Conservation (phyloP, 768 basidiomycete species). For the Amanita brunnescens region DNA sequence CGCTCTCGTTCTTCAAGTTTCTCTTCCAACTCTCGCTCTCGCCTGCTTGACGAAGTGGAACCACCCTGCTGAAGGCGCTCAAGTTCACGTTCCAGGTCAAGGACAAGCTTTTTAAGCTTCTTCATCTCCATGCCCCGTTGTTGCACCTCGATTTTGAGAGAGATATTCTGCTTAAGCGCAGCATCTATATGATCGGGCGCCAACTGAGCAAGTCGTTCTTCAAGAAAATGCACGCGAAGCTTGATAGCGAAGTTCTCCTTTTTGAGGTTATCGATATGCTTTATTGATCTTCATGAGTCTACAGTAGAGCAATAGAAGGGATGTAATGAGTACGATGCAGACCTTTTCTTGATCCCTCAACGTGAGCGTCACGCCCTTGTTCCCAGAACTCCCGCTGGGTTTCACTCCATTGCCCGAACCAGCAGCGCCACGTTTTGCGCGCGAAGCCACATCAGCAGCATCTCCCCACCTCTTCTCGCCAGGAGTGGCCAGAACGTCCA, state of each 20-base stretch:
- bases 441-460: conserved; percentile 36
- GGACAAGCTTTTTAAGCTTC: conserved; percentile 81
- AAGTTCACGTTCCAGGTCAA: conserved; percentile 76
- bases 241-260: conserved; percentile 98
- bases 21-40: conserved; percentile 72
- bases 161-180: conserved; percentile 86
- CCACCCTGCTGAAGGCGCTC: conserved; percentile 51
- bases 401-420: conserved; percentile 36
- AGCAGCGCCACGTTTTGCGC: not conserved
- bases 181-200: conserved; percentile 91
- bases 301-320: not conserved
- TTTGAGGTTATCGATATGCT: conserved; percentile 94
- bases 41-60: conserved; percentile 32
- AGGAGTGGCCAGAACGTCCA: conserved; percentile 46
- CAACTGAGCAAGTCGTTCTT: conserved; percentile 84
- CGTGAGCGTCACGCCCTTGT: conserved; percentile 53
- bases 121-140: conserved; percentile 87
- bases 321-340: conserved; percentile 12
- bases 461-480: conserved; percentile 36
- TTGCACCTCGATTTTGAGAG: conserved; percentile 87
- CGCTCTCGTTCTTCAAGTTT: conserved; percentile 64
- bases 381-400: conserved; percentile 24
- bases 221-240: conserved; percentile 90
- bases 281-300: conserved; percentile 7
- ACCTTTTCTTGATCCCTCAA: conserved; percentile 97